Evolutionary conservation across 768 basidiomycete genomes (phyloP).

Genomic region (Psilocybe subaeruginosa): DNA sequence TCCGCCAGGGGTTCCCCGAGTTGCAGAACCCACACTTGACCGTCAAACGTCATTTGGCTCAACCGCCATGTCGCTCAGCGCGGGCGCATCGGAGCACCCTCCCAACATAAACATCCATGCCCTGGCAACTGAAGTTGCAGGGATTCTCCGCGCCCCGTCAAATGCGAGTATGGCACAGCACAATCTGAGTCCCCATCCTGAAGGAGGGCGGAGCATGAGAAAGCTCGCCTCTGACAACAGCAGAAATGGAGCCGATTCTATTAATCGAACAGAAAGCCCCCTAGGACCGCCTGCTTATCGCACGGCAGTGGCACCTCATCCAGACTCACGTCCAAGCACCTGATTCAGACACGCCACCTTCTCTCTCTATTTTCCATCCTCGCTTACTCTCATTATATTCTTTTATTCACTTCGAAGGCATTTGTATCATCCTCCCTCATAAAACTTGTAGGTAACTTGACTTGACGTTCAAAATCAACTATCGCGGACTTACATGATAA

Average conservation of each 20-base stretch:
- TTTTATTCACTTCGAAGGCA: background rate
- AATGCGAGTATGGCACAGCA: background rate
- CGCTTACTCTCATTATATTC: background rate
- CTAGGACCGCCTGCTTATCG: conserved; percentile 13
- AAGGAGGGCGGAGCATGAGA: background rate
- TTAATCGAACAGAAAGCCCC: background rate
- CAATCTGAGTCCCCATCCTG: background rate
- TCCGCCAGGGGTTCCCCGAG: conserved; percentile 5
- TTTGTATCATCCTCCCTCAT: too few relatives aligned
- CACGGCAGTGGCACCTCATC: background rate
- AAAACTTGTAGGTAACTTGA: too few relatives aligned
- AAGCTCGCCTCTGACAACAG: background rate
- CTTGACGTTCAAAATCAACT: too few relatives aligned
- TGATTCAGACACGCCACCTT: background rate
- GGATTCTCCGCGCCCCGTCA: conserved; percentile 11
- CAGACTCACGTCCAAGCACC: background rate
- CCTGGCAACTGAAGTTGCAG: conserved; percentile 22
- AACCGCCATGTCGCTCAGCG: background rate
- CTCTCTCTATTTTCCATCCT: background rate
- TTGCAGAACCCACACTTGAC: background rate
- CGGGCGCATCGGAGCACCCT: background rate
- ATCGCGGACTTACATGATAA: too few relatives aligned
- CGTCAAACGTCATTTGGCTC: conserved; percentile 10
- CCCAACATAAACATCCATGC: conserved; percentile 17
- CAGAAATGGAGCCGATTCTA: conserved; percentile 1